Evolutionary conservation across 2,329 filamentous ascomycete species (phyloP).

Genomic region (Trichoderma koningii): DNA sequence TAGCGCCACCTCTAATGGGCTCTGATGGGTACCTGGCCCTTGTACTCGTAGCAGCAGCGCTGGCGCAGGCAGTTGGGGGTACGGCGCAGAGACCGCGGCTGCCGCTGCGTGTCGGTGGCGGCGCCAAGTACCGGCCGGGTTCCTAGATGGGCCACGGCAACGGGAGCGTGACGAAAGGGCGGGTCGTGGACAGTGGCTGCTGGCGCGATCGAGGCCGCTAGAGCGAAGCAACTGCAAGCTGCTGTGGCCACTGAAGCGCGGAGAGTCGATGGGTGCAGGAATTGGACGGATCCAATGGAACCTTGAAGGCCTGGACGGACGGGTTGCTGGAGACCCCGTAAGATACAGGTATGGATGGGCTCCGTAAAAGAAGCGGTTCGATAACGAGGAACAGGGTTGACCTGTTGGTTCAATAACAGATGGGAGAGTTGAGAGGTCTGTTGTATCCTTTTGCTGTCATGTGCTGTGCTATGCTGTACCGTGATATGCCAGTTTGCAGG

Average conservation of each 20-base stretch:
- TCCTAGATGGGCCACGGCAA: constrained; percentile 22
- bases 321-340: too few relatives aligned
- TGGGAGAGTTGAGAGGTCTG: neutral
- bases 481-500: too few relatives aligned
- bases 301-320: too few relatives aligned
- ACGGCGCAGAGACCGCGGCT: neutral
- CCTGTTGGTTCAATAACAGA: neutral
- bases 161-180: constrained; percentile 25
- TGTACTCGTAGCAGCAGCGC: too few relatives aligned
- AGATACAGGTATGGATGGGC: too few relatives aligned
- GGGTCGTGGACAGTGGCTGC: constrained; percentile 18
- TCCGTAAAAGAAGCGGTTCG: too few relatives aligned
- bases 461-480: neutral
- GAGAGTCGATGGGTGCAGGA: too few relatives aligned
- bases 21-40: constrained; percentile 5
- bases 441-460: neutral
- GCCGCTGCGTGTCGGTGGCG: neutral
- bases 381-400: too few relatives aligned
- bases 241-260: neutral
- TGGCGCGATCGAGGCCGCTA: constrained; percentile 15
- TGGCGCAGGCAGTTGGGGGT: too few relatives aligned
- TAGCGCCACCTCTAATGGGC: constrained; percentile 23
- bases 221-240: constrained; percentile 5
- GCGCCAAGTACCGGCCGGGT: neutral
- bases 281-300: too few relatives aligned